These are phyloP conservation scores for Claviceps sp. DNA, from an alignment of 2,329 filamentous ascomycete species.

Conservation along the genomic window DNA sequence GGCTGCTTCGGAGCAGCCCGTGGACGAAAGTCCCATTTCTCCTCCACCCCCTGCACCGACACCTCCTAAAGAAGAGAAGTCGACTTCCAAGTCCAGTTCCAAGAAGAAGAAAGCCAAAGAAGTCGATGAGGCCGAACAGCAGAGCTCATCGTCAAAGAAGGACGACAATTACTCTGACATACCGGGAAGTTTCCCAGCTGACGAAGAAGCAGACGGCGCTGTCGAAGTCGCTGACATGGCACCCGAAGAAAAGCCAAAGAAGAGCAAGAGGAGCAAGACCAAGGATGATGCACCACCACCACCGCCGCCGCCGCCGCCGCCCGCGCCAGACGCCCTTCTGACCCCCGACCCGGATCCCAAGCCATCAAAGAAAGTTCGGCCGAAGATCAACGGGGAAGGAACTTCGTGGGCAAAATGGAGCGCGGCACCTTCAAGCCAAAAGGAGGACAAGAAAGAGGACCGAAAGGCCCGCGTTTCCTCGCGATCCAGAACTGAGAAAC, in stretches of 20 bases:
- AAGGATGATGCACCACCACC: constrained; percentile 18
- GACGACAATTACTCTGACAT: constrained; percentile 11
- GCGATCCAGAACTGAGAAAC: constrained; percentile 54
- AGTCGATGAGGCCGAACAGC: constrained; percentile 18
- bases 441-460: constrained; percentile 29
- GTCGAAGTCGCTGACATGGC: constrained; percentile 39
- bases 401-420: constrained; percentile 68
- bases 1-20: constrained; percentile 22
- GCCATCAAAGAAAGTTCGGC: constrained; percentile 59
- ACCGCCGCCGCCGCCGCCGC: constrained; percentile 31
- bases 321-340: constrained; percentile 32
- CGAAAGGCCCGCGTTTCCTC: constrained; percentile 28
- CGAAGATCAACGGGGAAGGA: constrained; percentile 59
- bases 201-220: constrained; percentile 35
- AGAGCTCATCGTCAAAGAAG: constrained; percentile 20
- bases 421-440: constrained; percentile 32
- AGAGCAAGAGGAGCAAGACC: constrained; percentile 23
- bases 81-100: constrained; percentile 24
- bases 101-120: constrained; percentile 28
- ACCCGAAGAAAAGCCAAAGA: constrained; percentile 23
- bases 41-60: constrained; percentile 25
- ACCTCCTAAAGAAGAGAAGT: constrained; percentile 10
- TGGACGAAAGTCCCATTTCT: constrained; percentile 19
- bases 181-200: constrained; percentile 45
- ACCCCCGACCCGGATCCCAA: constrained; percentile 42